Evolutionary conservation across 768 basidiomycete genomes (phyloP), one percentile per base, ranked within the genome.

Genomic region (Psilocybe sp.): DNA sequence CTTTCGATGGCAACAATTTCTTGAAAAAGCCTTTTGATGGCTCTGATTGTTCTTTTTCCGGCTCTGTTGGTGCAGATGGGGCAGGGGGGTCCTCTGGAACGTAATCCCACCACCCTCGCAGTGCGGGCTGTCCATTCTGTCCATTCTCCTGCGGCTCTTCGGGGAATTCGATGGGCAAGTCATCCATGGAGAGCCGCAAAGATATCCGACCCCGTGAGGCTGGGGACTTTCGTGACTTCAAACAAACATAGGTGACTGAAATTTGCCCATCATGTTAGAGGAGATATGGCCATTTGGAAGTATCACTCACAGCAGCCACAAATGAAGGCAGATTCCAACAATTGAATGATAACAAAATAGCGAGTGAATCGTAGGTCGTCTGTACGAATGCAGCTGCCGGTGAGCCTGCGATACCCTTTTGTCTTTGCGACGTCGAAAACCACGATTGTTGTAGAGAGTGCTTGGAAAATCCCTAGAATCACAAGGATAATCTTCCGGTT

Each of bases 51-150:
- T 38, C 47, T 49, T 28, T 8, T 32, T 16, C 15, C 18, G 38
- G 20, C 19, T 12, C 35, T 19, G n/a, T 28, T 5, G 39, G 32
- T 6, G 16, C 5, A 15, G 15, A 23, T 50, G 50, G 35, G 35
- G 44, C 38, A 49, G 38, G 48, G 35, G 50, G 49, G 23, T 50
- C 46, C 19, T 69, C 57, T 15, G 76, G 70, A 4, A 78, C 73
- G 59, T 79, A 78, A 55, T 81, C 77, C 79, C 79, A 82, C 80
- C 82, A 82, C 5, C 72, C 76, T 19, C 76, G 66, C 23, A 66
- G 69, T 23, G 56, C 56, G 12, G 61, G 57, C 33, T 63, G 58
- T 12, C 50, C 44, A 40, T 52, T 50, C 44, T 62, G 58, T n/a
- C 50, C 53, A 7, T 28, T 28, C 23, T 28, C 23, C 23, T 28